phyloP scores from a whole-genome alignment of 306 rosid species.

The Cucurbita maxima region DNA sequence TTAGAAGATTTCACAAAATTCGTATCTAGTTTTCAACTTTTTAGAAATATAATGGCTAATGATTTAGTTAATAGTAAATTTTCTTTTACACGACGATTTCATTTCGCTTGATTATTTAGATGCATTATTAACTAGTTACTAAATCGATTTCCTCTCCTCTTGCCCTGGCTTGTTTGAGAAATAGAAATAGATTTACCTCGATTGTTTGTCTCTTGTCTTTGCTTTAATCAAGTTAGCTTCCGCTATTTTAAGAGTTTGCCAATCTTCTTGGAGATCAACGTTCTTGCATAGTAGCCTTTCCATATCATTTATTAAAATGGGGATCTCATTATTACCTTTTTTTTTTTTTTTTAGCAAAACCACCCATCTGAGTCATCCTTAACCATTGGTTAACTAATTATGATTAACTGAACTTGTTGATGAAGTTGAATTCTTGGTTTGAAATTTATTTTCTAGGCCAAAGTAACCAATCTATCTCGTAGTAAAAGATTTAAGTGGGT shows the following conservation, averaged over 20 bases:
- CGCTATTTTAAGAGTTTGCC: neutral
- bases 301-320: neutral
- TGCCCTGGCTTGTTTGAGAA: neutral
- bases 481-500: neutral
- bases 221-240: constrained; percentile 2
- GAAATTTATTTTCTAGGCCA: neutral
- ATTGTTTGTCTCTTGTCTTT: constrained; percentile 4
- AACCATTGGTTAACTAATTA: neutral
- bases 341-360: neutral
- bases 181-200: neutral
- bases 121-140: neutral
- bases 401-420: neutral
- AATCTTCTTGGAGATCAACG: neutral
- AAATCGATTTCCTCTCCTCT: neutral
- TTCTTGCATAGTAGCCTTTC: neutral
- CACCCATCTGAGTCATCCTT: neutral
- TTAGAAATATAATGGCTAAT: neutral
- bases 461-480: neutral
- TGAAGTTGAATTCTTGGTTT: neutral
- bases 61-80: neutral
- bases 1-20: neutral
- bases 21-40: neutral
- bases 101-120: neutral
- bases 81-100: neutral
- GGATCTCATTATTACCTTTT: neutral